Base-by-base conservation (phyloP, 306 rosid genomes). In the Vigna unguiculata region DNA sequence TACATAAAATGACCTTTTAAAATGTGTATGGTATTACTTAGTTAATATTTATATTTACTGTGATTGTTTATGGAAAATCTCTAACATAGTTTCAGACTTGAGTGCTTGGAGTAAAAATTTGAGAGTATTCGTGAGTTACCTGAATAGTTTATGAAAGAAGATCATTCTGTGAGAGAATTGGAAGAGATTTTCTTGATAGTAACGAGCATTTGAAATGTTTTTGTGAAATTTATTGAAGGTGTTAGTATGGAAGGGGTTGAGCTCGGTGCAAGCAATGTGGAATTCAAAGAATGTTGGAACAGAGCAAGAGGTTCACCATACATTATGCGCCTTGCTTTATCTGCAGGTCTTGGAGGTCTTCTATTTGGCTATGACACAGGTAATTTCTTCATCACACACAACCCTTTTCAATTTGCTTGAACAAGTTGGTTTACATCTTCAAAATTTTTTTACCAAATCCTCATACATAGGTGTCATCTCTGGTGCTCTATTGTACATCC, bases 401-500 rank as follows among this genome's bases (percentile, higher is more conserved):
- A 19, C 11, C 57, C 3, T 17, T 25, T 61, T 16, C 13, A 40
- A 17, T 75, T 34, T 68, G 5, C 1, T 9, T 19, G 0, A 11
- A 14, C 28, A 40, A 13, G 9, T 5, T 16, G 10, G 3, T 40
- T 9, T 28, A 48, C 0, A 48, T 48, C 32, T 20, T 21, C 22
- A 9, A 19, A 12, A 17, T 36, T 17, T 1, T 16, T 16, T 7
- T n/a, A 28, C 32, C 41, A 28, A 73, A 46, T 41, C 34, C 19
- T 59, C 46, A 28, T 5, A 46, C 36, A 3, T 51, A 92, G 97
- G 98, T 82, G 98, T 91, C 60, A 89, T 93, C 62, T 93, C 96
- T 65, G 98, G 98, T n/a, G 98, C 98, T 13, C 76, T 93, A 81
- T 81, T 91, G 5, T 93, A 93, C 84, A 93, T 93, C 58, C 83